Evolutionary conservation across 2,329 filamentous ascomycete species (phyloP).

Genomic region (Hyphodiscus sp.): DNA sequence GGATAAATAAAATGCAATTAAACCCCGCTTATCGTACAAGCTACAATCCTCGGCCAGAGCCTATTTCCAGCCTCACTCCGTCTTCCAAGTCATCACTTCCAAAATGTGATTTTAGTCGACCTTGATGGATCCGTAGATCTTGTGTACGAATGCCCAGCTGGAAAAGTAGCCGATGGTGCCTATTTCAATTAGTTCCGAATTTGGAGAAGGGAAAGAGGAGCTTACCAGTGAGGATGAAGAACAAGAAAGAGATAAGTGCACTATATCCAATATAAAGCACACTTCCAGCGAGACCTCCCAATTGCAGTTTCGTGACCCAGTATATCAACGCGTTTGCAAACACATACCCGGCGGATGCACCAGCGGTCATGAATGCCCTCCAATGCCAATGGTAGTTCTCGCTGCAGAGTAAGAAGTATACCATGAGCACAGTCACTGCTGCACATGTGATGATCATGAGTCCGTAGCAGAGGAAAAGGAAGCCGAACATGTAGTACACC

Average conservation of each 20-base stretch:
- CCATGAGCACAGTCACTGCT: conserved; percentile 84
- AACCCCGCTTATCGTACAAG: background rate
- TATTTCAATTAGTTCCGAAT: conserved; percentile 34
- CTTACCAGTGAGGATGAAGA: conserved; percentile 91
- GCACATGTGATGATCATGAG: conserved; percentile 96
- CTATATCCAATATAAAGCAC: conserved; percentile 94
- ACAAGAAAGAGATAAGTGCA: conserved; percentile 78
- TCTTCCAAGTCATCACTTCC: background rate
- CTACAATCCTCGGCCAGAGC: background rate
- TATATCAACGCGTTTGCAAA: conserved; percentile 89
- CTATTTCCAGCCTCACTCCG: background rate
- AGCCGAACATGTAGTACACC: conserved; percentile 99
- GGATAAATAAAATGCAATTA: background rate
- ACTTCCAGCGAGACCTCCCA: conserved; percentile 77
- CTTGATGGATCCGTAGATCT: conserved; percentile 97
- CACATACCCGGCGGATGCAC: conserved; percentile 85
- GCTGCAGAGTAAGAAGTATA: conserved; percentile 91
- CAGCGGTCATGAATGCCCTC: conserved; percentile 87
- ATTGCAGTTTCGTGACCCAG: conserved; percentile 80
- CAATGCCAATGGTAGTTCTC: conserved; percentile 99
- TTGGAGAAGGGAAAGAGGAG: conserved; percentile 14
- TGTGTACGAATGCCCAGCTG: conserved; percentile 88
- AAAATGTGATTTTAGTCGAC: conserved; percentile 57
- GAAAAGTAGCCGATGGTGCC: conserved; percentile 94
- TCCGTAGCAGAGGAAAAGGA: conserved; percentile 94